Evolutionary conservation across 2,329 filamentous ascomycete genomes (phyloP), one percentile per base, ranked within the genome.

Genomic region (Thelonectria blattea): DNA sequence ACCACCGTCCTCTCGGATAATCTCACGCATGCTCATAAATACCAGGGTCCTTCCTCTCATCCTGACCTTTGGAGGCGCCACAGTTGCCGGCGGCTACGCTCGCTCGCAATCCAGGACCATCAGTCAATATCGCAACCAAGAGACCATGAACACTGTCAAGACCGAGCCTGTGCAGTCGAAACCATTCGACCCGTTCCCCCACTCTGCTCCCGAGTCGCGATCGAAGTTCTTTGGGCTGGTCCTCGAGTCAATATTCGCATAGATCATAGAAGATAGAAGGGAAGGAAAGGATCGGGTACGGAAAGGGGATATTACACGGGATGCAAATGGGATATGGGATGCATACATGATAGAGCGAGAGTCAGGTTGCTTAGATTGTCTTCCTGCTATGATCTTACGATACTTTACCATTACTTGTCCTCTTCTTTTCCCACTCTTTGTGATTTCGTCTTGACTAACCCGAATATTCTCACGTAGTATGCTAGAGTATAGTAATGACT

Each of bases 241-340:
- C n/a, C 61, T 69, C 5, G 67, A 69, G 20, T 69, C 66, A 2
- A 60, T 69, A 5, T 69, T 69, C 45, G 66, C 65, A 61, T 69
- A 68, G 5, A 30, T 47, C n/a, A 6, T 30, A 30, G 27, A 30
- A 9, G 5, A 24, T 24, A 7, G 27, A 30, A 30, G 27, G 27
- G 27, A 30, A 30, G 5, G 27, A 2, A 7, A 30, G 27, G 27
- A 7, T 8, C 2, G 2, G 27, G 27, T 9, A 30, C 27, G 8
- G 27, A 10, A 30, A 30, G 27, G 27, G 27, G 27, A 10, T 24
- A 4, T 30, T 10, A 6, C 2, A 7, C 2, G 27, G 27, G 27
- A 30, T 9, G 27, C 27, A 30, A 6, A 4, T 30, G 8, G 27
- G 27, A 30, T 7, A 6, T 30, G 27, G 9, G 27, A 30, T 30